Conservation (phyloP, 176 grass and related monocot species). For the Rhynchospora breviuscula region DNA sequence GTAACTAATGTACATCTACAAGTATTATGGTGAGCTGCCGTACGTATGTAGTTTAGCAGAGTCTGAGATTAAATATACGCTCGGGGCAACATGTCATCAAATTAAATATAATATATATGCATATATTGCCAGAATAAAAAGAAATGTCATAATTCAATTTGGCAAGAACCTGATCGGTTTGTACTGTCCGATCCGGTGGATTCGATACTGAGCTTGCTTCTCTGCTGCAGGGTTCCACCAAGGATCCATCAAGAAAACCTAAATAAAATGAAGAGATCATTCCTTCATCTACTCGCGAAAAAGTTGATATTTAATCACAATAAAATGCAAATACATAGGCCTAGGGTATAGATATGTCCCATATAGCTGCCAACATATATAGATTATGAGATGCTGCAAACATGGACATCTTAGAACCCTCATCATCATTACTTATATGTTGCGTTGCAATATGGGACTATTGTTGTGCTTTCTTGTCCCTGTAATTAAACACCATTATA, state of each 20-base stretch:
- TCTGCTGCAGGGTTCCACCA: not conserved
- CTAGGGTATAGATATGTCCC: too few relatives aligned
- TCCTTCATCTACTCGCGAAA: not conserved
- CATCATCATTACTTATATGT: not conserved
- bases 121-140: not conserved
- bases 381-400: not conserved
- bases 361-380: too few relatives aligned
- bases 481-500: not conserved
- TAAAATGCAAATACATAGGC: too few relatives aligned
- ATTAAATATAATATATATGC: not conserved
- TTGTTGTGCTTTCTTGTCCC: not conserved
- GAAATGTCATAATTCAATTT: not conserved
- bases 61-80: too few relatives aligned
- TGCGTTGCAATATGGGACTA: not conserved
- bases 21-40: too few relatives aligned
- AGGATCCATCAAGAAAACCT: not conserved
- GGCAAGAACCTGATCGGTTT: not conserved
- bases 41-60: too few relatives aligned
- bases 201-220: not conserved
- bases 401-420: not conserved
- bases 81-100: not conserved
- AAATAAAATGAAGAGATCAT: not conserved
- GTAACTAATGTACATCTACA: too few relatives aligned
- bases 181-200: not conserved
- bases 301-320: too few relatives aligned